phyloP scores from a whole-genome alignment of 257 asterid genomes.

The Prunella vulgaris region DNA sequence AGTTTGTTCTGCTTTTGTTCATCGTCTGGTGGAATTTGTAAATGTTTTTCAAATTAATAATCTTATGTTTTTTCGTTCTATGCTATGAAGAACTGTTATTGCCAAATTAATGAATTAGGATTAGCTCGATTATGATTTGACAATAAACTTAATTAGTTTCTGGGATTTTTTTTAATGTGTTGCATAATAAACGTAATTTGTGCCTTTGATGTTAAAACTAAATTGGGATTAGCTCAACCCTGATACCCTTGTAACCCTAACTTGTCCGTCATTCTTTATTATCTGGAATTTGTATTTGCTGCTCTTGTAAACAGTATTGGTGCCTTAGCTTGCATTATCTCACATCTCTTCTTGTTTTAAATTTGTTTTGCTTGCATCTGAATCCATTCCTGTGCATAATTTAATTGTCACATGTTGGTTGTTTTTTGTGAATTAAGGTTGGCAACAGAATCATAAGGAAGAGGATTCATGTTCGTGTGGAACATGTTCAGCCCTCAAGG shows the following conservation, averaged over 20 bases:
- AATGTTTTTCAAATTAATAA: not conserved
- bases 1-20: not conserved
- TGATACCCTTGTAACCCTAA: not conserved
- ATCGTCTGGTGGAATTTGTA: not conserved
- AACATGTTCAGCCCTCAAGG: conserved; percentile 73
- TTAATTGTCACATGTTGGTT: not conserved
- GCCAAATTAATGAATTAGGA: not conserved
- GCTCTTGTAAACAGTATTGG: not conserved
- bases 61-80: too few species aligned
- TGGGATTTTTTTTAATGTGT: not conserved
- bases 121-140: too few species aligned
- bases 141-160: not conserved
- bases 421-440: conserved; percentile 40
- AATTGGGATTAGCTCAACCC: not conserved
- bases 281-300: too few species aligned
- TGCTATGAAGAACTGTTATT: not conserved
- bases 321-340: not conserved
- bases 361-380: not conserved
- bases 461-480: conserved; percentile 81
- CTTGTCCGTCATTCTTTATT: too few species aligned
- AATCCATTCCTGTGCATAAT: not conserved
- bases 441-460: conserved; percentile 64
- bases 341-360: not conserved
- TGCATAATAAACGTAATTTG: not conserved
- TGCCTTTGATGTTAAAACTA: not conserved